These are phyloP conservation scores for Achaetomium macrosporum DNA, from an alignment of 2,329 filamentous ascomycete species.

Conservation along the genomic window DNA sequence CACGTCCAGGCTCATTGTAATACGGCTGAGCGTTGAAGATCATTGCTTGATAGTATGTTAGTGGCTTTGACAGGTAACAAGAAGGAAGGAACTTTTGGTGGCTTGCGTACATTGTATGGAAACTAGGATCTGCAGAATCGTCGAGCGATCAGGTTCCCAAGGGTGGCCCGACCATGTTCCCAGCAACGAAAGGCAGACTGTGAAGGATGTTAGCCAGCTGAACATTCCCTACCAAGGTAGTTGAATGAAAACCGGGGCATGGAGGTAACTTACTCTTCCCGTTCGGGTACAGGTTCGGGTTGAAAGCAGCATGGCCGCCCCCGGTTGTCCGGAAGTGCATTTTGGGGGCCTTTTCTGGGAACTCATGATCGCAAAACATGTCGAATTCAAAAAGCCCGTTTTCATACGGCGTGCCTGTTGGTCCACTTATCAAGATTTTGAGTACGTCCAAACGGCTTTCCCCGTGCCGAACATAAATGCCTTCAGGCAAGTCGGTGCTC, in stretches of 20 bases:
- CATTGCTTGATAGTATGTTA: conserved; percentile 34
- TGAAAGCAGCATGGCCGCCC: conserved; percentile 36
- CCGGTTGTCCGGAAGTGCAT: conserved; percentile 43
- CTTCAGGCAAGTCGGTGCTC: conserved; percentile 41
- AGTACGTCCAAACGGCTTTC: conserved; percentile 42
- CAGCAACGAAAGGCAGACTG: conserved; percentile 46
- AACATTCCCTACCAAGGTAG: neutral
- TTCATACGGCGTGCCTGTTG: conserved; percentile 46
- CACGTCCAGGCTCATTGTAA: conserved; percentile 48
- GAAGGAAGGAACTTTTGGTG: no score
- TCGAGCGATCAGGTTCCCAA: conserved; percentile 43
- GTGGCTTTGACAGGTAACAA: neutral
- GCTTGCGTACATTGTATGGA: conserved; percentile 41
- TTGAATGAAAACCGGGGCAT: neutral
- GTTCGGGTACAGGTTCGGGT: conserved; percentile 46
- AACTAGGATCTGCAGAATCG: conserved; percentile 47
- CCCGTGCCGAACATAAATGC: conserved; percentile 45
- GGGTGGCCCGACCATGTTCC: conserved; percentile 43
- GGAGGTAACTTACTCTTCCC: conserved; percentile 39
- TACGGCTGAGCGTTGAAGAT: conserved; percentile 48
- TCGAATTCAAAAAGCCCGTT: conserved; percentile 52
- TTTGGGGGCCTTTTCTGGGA: conserved; percentile 37
- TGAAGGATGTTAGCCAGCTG: neutral
- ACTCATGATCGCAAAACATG: conserved; percentile 37
- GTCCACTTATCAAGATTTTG: conserved; percentile 46